phyloP scores from a whole-genome alignment of 179 eudicot species.

The Beta macrorhiza region DNA sequence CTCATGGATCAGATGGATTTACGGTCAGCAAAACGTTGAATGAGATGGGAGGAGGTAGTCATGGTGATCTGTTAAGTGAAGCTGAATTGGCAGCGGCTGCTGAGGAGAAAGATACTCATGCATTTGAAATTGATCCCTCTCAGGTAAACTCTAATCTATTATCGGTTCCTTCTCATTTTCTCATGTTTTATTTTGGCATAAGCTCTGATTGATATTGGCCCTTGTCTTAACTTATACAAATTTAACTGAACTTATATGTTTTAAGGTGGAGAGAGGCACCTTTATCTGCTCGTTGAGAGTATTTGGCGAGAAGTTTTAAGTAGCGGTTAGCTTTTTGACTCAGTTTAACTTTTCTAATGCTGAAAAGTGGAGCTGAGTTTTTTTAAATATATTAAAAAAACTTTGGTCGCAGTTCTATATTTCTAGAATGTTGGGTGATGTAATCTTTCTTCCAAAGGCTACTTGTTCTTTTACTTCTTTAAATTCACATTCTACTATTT shows the following conservation, averaged over 20 bases:
- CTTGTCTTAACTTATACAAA: no score
- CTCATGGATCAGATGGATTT: conserved; percentile 71
- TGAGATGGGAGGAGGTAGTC: conserved; percentile 65
- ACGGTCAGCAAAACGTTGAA: conserved; percentile 49
- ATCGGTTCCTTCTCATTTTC: background rate
- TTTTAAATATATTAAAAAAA: no score
- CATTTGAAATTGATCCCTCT: conserved; percentile 86
- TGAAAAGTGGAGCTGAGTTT: background rate
- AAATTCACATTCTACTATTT: no score
- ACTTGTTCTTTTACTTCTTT: background rate
- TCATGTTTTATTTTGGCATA: background rate
- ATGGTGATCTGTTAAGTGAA: conserved; percentile 77
- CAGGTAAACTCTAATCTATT: conserved; percentile 44
- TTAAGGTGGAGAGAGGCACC: no score
- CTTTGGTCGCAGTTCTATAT: background rate
- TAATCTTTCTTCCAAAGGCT: background rate
- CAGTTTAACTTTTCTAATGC: background rate
- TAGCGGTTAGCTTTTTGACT: background rate
- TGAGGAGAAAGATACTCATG: conserved; percentile 96
- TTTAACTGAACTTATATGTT: no score
- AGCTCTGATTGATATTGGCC: no score
- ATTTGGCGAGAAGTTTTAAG: no score
- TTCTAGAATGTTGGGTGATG: background rate
- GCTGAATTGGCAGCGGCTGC: conserved; percentile 90
- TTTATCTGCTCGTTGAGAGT: no score